Conservation (phyloP, 192 early-diverging fungal species). For the Entomortierella chlamydospora region DNA sequence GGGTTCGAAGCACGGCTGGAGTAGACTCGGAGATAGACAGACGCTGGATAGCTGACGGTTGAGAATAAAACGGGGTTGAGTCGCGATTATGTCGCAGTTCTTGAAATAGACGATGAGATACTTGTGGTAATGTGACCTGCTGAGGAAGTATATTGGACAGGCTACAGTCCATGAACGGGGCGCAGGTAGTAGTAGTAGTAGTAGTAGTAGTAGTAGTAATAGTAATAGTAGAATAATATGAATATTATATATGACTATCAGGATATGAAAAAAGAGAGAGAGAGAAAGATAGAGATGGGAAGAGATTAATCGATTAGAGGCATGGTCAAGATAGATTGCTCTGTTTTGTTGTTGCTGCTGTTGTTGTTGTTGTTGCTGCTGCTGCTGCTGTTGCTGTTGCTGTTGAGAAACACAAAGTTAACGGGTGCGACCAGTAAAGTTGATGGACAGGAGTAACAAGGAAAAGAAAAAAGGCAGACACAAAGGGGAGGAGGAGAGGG, state of each 20-base stretch:
- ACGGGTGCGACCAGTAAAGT: not conserved
- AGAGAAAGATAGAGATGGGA: no score
- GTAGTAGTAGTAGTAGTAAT: not conserved
- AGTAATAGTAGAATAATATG: not conserved
- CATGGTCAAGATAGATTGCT: no score
- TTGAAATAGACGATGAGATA: constrained; percentile 2
- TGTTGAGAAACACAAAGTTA: not conserved
- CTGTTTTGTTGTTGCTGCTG: no score
- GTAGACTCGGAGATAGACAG: constrained; percentile 13
- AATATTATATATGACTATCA: no score
- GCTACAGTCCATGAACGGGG: constrained; percentile 34
- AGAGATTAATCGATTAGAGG: no score
- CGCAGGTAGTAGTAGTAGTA: not conserved
- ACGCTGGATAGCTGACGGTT: constrained; percentile 2
- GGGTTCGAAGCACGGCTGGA: constrained; percentile 8
- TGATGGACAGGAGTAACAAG: not conserved
- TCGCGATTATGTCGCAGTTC: constrained; percentile 1
- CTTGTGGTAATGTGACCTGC: constrained; percentile 1
- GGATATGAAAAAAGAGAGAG: not conserved
- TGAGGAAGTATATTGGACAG: constrained; percentile 20
- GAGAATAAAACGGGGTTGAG: not conserved
- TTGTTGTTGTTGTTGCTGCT: no score
- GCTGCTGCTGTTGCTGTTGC: no score
- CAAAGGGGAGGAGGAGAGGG: not conserved
- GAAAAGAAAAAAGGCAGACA: not conserved